Evolutionary conservation across 495 filamentous ascomycete species (phyloP).

Genomic region (Parathielavia appendiculata): DNA sequence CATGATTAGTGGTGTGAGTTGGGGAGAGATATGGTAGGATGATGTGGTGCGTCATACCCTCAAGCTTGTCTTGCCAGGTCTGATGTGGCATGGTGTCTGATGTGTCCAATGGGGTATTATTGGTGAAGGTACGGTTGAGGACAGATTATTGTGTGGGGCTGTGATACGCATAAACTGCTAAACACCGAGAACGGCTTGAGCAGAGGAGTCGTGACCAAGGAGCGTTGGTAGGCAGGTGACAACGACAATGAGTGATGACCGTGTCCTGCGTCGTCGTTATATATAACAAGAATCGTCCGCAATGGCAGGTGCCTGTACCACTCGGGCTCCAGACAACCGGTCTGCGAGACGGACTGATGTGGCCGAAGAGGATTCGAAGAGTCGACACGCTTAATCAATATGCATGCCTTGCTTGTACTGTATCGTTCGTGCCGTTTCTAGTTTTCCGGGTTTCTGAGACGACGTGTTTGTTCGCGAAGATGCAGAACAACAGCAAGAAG

Average conservation of each 20-base stretch:
- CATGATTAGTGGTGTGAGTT: slow-evolving; percentile 3
- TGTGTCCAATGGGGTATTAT: background rate
- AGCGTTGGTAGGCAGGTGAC: background rate
- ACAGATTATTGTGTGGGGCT: background rate
- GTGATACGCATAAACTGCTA: background rate
- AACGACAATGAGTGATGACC: slow-evolving; percentile 5
- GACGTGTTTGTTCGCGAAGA: slow-evolving; percentile 41
- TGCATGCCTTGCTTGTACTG: slow-evolving; percentile 13
- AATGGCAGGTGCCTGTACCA: slow-evolving; percentile 9
- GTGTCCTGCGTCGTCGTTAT: slow-evolving; percentile 21
- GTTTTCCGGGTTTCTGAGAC: slow-evolving; percentile 3
- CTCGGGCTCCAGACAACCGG: slow-evolving; percentile 14
- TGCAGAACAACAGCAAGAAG: slow-evolving; percentile 37
- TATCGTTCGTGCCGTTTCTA: slow-evolving; percentile 15
- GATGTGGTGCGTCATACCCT: slow-evolving; percentile 16
- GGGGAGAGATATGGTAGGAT: background rate
- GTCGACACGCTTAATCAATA: slow-evolving; percentile 20
- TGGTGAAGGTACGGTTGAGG: too few relatives aligned
- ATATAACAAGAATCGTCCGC: slow-evolving; percentile 1
- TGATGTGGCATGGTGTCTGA: slow-evolving; percentile 20
- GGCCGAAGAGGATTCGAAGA: slow-evolving; percentile 43
- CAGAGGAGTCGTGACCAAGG: background rate
- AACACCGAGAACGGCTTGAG: background rate
- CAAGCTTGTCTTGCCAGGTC: slow-evolving; percentile 30
- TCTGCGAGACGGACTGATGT: slow-evolving; percentile 30